Evolutionary conservation across 2,329 filamentous ascomycete genomes (phyloP).

Genomic region (Microthyrium microscopicum): DNA sequence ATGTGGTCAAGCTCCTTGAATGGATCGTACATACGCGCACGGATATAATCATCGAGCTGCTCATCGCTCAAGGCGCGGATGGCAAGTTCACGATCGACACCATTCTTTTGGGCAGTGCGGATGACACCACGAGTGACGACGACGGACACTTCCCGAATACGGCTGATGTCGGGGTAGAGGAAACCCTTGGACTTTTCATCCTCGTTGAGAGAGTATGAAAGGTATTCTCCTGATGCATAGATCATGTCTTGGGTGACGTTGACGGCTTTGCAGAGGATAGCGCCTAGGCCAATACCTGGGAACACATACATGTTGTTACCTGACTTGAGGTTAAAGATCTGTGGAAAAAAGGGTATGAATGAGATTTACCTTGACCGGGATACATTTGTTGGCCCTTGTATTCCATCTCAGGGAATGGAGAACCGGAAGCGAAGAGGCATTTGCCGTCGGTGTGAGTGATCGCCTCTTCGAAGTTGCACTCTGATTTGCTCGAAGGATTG

Average conservation of each 20-base stretch:
- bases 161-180: slow-evolving; percentile 80
- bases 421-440: slow-evolving; percentile 87
- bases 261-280: slow-evolving; percentile 77
- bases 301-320: slow-evolving; percentile 92
- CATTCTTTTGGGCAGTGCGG: slow-evolving; percentile 71
- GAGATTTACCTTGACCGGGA: slow-evolving; percentile 28
- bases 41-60: slow-evolving; percentile 52
- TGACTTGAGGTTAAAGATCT: slow-evolving; percentile 49
- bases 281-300: slow-evolving; percentile 84
- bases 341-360: slow-evolving; percentile 12
- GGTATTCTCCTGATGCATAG: slow-evolving; percentile 74
- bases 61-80: slow-evolving; percentile 53
- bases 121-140: slow-evolving; percentile 83
- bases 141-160: slow-evolving; percentile 80
- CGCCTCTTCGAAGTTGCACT: slow-evolving; percentile 93
- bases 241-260: slow-evolving; percentile 91
- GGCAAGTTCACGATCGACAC: slow-evolving; percentile 34
- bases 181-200: slow-evolving; percentile 71
- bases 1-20: slow-evolving; percentile 28
- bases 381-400: slow-evolving; percentile 28
- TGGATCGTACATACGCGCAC: slow-evolving; percentile 33
- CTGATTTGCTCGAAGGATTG: slow-evolving; percentile 90
- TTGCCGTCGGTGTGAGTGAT: slow-evolving; percentile 80
- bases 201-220: slow-evolving; percentile 60
- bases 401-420: slow-evolving; percentile 61